phyloP scores from a whole-genome alignment of 2,329 filamentous ascomycete species.

The Zelopaecilomyces penicillatus region DNA sequence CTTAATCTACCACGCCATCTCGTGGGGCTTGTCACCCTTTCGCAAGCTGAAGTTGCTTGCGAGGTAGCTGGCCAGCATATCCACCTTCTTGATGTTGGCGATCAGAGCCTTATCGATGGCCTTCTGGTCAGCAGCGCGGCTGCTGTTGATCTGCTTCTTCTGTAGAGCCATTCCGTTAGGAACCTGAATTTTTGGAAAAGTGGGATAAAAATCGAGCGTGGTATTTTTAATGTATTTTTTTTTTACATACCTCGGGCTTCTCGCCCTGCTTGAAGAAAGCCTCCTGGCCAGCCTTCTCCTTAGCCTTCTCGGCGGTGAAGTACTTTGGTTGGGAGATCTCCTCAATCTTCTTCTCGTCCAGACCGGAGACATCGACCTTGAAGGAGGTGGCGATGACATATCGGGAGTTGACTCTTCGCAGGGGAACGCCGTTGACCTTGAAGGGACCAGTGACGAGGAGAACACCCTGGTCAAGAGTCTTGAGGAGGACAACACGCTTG shows the following conservation, averaged over 20 bases:
- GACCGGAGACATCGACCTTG: constrained; percentile 73
- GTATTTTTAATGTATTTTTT: neutral
- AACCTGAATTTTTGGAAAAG: neutral
- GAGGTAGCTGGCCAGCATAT: constrained; percentile 88
- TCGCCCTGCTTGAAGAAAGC: constrained; percentile 99
- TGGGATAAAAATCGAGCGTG: neutral
- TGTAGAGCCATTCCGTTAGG: constrained; percentile 35
- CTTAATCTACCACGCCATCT: constrained; percentile 91
- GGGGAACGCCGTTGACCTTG: constrained; percentile 99
- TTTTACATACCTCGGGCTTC: constrained; percentile 76
- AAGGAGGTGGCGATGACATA: constrained; percentile 89
- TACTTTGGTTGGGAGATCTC: constrained; percentile 71
- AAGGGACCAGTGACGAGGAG: constrained; percentile 99
- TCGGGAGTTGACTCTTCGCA: constrained; percentile 87
- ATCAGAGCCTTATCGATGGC: constrained; percentile 93
- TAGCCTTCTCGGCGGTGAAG: constrained; percentile 91
- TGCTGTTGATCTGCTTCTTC: constrained; percentile 95
- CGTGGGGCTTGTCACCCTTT: constrained; percentile 98
- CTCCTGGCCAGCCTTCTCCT: constrained; percentile 95
- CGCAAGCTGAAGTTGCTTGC: constrained; percentile 94
- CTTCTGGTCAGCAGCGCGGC: constrained; percentile 96
- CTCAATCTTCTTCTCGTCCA: constrained; percentile 86
- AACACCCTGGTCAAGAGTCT: constrained; percentile 93
- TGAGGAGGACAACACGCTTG: constrained; percentile 99
- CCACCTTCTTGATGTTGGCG: constrained; percentile 96